Base-by-base conservation (phyloP, 1,139 yeast genomes). In the Sugiyamaella grinbergsii region DNA sequence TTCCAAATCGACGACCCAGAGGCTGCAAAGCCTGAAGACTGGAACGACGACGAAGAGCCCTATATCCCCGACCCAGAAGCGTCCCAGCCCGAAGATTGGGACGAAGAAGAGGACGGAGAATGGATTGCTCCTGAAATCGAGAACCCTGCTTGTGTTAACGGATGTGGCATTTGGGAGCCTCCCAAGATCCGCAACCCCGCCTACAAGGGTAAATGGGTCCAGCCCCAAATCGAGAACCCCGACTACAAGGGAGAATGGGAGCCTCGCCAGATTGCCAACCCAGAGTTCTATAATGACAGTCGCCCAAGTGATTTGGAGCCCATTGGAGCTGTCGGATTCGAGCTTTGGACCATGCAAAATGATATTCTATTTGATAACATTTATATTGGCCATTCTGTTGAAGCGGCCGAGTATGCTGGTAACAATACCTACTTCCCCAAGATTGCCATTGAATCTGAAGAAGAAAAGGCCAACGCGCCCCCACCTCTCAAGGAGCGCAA, bases 301-400 rank as follows among this genome's bases (percentile, higher is more conserved):
- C 69, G 64, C 5, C 93, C 95, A 7, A 73, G 84, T 3, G 73
- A 81, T 58, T 70, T 88, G 56, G 84, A 79, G 60, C 78, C 82
- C 37, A 80, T 90, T 60, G 93, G 90, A 23, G 95, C 86, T 6
- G 62, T 91, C 49, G 96, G 96, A 3, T 86, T 91, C 65, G 98
- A 91, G 67, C 74, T 90, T 58, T 90, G 96, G 96, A 81, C 94
- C 51, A 84, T 90, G 83, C 85, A 87, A 58, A 75, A 76, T 41
- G 79, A 84, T 48, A 79, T 88, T 46, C 61, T 87, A 63, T 88
- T 91, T 65, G 89, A 88, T 68, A 88, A 90, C 70, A 81, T 90
- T 51, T 90, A 89, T 66, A 66, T 91, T 56, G 97, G 97, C 11
- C 93, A 87, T 63, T 82, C 88, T 2, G 71, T 89, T 15, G 74